Evolutionary conservation across 1,139 yeast genomes (phyloP).

Genomic region (Yamadazyma sp.): DNA sequence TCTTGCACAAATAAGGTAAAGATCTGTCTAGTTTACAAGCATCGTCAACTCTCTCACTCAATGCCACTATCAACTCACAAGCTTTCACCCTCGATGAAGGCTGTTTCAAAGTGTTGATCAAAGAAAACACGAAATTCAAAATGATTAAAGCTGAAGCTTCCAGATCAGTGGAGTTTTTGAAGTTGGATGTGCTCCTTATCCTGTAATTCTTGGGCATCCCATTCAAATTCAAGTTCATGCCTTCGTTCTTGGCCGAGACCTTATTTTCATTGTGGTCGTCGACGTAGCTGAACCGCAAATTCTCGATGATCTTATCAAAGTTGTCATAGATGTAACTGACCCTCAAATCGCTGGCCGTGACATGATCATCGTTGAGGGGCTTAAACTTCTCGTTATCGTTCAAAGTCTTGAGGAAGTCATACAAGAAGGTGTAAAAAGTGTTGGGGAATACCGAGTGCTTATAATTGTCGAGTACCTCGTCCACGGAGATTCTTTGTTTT

Average conservation of each 20-base stretch:
- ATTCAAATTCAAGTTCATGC: conserved; percentile 50
- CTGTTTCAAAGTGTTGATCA: conserved; percentile 62
- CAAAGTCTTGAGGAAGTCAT: conserved; percentile 56
- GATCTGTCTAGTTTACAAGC: conserved; percentile 85
- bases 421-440: conserved; percentile 68
- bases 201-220: conserved; percentile 43
- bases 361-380: conserved; percentile 20
- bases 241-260: neutral
- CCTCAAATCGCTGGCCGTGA: conserved; percentile 54
- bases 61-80: conserved; percentile 71
- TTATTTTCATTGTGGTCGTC: neutral
- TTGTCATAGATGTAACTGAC: conserved; percentile 58
- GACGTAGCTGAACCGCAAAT: conserved; percentile 44
- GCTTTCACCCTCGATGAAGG: conserved; percentile 68
- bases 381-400: conserved; percentile 25
- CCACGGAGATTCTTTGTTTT: conserved; percentile 53
- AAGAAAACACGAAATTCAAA: conserved; percentile 62
- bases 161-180: conserved; percentile 17
- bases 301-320: conserved; percentile 51
- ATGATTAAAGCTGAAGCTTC: conserved; percentile 62
- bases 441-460: conserved; percentile 62
- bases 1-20: conserved; percentile 69
- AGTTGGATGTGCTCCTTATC: conserved; percentile 34
- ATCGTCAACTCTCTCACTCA: conserved; percentile 76
- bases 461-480: conserved; percentile 51